A percentile compares a stretch with the other conserved stretches of the same genome.
Evolutionary conservation across 2,329 filamentous ascomycete species (phyloP).

Genomic region (Daldinia sp.): DNA sequence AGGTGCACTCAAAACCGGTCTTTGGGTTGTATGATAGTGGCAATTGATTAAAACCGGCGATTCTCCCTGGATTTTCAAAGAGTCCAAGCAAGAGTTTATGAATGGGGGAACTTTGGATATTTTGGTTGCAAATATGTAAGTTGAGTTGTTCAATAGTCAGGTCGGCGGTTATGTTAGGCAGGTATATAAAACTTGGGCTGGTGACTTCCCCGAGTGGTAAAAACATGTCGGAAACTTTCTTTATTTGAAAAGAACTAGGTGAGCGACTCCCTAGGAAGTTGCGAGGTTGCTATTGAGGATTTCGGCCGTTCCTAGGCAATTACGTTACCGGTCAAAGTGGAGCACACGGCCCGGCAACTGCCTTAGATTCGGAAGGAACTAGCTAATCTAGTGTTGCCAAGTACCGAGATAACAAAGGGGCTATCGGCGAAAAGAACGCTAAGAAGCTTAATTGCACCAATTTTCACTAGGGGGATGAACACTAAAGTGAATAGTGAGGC

Average conservation of each 20-base stretch:
- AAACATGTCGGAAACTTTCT: background rate
- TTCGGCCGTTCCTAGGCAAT: background rate
- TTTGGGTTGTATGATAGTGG: background rate
- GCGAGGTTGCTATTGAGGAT: too few species aligned
- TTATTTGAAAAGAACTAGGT: background rate
- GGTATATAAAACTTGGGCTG: background rate
- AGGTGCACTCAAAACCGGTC: background rate
- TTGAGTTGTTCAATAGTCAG: background rate
- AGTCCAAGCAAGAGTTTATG: background rate
- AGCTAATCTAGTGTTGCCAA: background rate
- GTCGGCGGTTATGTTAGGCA: background rate
- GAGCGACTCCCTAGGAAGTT: too few species aligned
- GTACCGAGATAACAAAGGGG: too few species aligned
- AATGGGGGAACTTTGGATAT: background rate
- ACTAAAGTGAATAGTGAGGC: background rate
- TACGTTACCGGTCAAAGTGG: background rate
- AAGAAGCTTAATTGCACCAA: too few species aligned
- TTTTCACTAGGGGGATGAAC: background rate
- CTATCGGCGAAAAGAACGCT: too few species aligned
- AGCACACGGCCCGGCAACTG: background rate
- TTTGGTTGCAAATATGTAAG: background rate
- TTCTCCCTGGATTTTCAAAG: background rate
- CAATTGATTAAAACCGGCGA: background rate
- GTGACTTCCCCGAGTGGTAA: background rate
- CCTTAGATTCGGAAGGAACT: background rate